Evolutionary conservation across 2,329 filamentous ascomycete genomes (phyloP).

Genomic region (Microascus cirrosus): DNA sequence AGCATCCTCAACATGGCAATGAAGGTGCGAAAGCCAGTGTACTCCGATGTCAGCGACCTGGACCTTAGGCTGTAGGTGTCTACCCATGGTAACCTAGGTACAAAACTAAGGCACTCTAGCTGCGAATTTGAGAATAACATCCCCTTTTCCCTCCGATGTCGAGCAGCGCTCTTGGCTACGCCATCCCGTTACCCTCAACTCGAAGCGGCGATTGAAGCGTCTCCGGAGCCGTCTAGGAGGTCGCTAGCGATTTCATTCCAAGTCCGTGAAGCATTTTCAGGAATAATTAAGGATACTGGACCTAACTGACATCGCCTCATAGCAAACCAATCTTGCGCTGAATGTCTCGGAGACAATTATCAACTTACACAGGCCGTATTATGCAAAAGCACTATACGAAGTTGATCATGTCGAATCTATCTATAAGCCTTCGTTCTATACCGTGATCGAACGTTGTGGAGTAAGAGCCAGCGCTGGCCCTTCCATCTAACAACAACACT

Average conservation of each 20-base stretch:
- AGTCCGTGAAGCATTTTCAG: not conserved
- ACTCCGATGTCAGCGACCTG: not conserved
- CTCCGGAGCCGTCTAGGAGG: not conserved
- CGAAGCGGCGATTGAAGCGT: not conserved
- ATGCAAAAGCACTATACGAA: not conserved
- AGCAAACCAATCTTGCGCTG: not conserved
- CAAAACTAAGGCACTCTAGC: not conserved
- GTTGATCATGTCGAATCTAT: not conserved
- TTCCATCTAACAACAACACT: not conserved
- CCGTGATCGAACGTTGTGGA: not conserved
- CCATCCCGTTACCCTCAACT: not conserved
- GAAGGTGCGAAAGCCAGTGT: not conserved
- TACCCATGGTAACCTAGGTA: not conserved
- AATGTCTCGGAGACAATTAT: not conserved
- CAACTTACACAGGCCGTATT: not conserved
- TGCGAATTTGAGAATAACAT: not conserved
- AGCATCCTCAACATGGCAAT: not conserved
- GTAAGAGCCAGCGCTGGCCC: not conserved
- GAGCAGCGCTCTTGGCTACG: not conserved
- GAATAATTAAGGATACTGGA: not conserved
- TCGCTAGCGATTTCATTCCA: not conserved
- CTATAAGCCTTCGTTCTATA: not conserved
- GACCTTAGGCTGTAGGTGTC: not conserved
- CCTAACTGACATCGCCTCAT: not conserved
- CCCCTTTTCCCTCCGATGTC: not conserved